Conservation (phyloP, 164 flowering plant species). For the Chloranthus sessilifolius region DNA sequence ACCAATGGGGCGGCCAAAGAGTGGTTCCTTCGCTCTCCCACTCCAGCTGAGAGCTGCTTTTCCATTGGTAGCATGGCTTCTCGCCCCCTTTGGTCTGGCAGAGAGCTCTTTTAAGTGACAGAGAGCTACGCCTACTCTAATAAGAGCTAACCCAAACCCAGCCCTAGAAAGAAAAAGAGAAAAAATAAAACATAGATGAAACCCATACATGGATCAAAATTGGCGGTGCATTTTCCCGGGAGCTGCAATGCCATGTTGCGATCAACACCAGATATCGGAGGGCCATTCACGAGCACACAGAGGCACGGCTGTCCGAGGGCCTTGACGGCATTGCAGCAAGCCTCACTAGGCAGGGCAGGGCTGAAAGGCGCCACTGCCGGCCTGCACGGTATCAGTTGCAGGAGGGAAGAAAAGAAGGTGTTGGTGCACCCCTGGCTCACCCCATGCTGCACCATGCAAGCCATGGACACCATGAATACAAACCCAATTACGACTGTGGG, state of each 20-base stretch:
- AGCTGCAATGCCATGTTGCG: constrained; percentile 73
- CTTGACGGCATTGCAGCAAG: constrained; percentile 67
- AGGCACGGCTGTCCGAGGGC: constrained; percentile 78
- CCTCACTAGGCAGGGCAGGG: constrained; percentile 64
- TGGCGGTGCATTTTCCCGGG: constrained; percentile 63
- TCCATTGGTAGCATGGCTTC: too few species aligned
- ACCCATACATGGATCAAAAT: constrained; percentile 57
- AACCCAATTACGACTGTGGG: not conserved
- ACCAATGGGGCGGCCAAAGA: too few species aligned
- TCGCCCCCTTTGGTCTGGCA: too few species aligned
- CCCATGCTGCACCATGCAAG: constrained; percentile 27
- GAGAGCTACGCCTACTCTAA: too few species aligned
- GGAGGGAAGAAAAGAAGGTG: constrained; percentile 72
- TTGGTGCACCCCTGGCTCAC: constrained; percentile 38
- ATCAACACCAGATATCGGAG: constrained; percentile 79
- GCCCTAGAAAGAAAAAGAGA: too few species aligned
- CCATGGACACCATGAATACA: constrained; percentile 20
- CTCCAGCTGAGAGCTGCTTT: too few species aligned
- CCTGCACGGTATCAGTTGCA: constrained; percentile 85
- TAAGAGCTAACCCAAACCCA: too few species aligned
- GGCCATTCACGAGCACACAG: constrained; percentile 76
- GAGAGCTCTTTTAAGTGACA: too few species aligned
- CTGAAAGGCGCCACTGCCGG: constrained; percentile 71
- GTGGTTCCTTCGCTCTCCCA: too few species aligned
- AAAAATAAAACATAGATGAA: not conserved